Conservation (phyloP, 2,329 filamentous ascomycete species). For the Conoideocrella luteorostrata region DNA sequence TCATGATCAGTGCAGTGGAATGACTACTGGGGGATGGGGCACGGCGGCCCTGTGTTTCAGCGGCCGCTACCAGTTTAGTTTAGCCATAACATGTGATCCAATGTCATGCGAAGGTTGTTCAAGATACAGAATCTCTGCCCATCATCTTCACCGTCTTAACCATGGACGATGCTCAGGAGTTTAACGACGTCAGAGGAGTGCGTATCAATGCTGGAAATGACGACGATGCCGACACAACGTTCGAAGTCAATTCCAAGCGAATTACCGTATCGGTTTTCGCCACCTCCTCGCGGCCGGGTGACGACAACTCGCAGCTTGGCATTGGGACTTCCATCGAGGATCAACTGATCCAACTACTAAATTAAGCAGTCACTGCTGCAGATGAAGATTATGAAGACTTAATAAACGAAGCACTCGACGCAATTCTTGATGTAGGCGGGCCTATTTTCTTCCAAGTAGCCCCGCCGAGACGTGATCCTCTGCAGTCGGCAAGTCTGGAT, state of each 20-base stretch:
- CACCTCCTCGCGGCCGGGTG: neutral
- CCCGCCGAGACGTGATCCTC: neutral
- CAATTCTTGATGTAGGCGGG: neutral
- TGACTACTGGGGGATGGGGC: no score
- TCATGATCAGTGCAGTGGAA: no score
- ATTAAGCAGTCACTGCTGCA: neutral
- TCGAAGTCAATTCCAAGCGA: neutral
- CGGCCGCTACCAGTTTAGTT: no score
- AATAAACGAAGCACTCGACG: neutral
- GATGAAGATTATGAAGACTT: conserved; percentile 1
- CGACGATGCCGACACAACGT: neutral
- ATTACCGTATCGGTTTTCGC: neutral
- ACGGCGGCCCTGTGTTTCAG: no score
- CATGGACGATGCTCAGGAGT: neutral
- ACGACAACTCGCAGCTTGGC: neutral
- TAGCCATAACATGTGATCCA: no score
- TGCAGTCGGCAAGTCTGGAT: neutral
- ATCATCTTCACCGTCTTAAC: neutral
- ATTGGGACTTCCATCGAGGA: neutral
- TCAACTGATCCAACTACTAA: neutral
- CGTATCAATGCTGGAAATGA: neutral
- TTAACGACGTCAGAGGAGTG: neutral
- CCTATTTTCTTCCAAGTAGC: neutral
- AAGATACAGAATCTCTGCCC: no score
- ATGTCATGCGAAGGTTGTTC: no score